Base-by-base conservation (phyloP, 2,329 filamentous ascomycete genomes). In the Emericellopsis atlantica region DNA sequence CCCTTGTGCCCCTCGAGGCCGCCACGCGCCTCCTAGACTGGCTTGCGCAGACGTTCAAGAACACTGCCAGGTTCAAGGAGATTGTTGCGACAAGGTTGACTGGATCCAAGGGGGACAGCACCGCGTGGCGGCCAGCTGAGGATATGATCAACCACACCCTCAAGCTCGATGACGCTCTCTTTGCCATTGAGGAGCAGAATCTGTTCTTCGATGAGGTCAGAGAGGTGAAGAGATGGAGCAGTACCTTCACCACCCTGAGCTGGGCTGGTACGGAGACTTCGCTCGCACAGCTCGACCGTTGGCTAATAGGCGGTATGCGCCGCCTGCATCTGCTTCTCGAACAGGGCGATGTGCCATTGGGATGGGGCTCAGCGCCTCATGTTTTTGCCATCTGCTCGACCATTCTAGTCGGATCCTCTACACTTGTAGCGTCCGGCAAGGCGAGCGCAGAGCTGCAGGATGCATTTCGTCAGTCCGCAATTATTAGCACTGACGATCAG, bases 171-270 rank as follows among this genome's bases (percentile, higher is more conserved):
- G 74, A 79, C 46, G 69, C 79, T 4, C 72, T 98, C 1, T 98
- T 98, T 55, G 81, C 75, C 1, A 72, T 87, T 42, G 92, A 98
- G 60, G 89, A 93, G 56, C 88, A 94, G 56, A 98, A 98, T 55
- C 70, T 95, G n/a, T 96, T 86, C 57, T 67, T 90, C 39, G 90
- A 96, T 56, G 80, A 88, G 49, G 75, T 86, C 6, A 70, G 79
- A 37, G 89, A 95, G 57, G 69, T 79, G 4, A 62, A 69, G 15
- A 57, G 77, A n/a, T 95, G 88, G 87, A 61, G 70, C 0, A 57
- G 56, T 14, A 63, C 75, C 2, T 61, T 84, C 24, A 43, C 49
- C 15, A 36, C 43, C 32, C 23, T 60, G 29, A 21, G 41, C 5
- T 54, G 49, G 47, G 41, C 47, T 4, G 41, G 37, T 3, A 42